Evolutionary conservation across 2,329 filamentous ascomycete genomes (phyloP), one percentile per base, ranked within the genome.

Genomic region (Didymella exigua): DNA sequence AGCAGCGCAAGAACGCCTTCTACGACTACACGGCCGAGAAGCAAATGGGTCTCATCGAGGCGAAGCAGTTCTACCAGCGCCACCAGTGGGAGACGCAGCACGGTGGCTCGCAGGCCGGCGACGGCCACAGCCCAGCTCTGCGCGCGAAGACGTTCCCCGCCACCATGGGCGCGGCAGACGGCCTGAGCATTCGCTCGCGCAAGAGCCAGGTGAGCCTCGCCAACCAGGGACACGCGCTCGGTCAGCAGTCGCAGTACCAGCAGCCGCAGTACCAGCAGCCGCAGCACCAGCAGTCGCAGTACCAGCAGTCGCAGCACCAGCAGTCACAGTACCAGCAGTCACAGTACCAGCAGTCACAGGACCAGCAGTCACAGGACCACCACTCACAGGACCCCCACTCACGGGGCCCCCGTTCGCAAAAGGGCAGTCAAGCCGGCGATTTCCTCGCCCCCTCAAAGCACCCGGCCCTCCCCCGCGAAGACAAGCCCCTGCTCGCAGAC

Each of bases 21-120:
- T 97, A 96, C 77, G 93, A 97, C 75, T 91, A 93, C 69, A 89
- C 93, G 47, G 90, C 91, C 48, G 95, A 99, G 76, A 96, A 95
- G 68, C 90, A 93, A 70, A 89, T 96, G 86, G 96, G 89, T 69
- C 92, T 96, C 75, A 88, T 90, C 23, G 95, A 99, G 73, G 91
- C 93, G 56, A 98, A 96, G 76, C 84, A 97, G 59, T 96, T 98
- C 78, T 99, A 96, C 75, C 93, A 97, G 77, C 84, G 90, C 62
- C 92, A 91, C 75, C 90, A 92, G 75, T 80, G 87, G 54, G 89
- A 88, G 59, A 81, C 77, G 34, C 69, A 79, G 59, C 69, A 70
- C 69, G 77, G 65, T 57, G 76, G 69, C 70, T 73, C 71, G 18
- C 76, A 76, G 55, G 73, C 75, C 8, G 71, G 67, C 16, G 75